A percentile compares a stretch with the other conserved stretches of the same genome.
These are phyloP conservation scores for Plasmodium chabaudi DNA, from an alignment of 169 alveolate species.

Conservation along the genomic window DNA sequence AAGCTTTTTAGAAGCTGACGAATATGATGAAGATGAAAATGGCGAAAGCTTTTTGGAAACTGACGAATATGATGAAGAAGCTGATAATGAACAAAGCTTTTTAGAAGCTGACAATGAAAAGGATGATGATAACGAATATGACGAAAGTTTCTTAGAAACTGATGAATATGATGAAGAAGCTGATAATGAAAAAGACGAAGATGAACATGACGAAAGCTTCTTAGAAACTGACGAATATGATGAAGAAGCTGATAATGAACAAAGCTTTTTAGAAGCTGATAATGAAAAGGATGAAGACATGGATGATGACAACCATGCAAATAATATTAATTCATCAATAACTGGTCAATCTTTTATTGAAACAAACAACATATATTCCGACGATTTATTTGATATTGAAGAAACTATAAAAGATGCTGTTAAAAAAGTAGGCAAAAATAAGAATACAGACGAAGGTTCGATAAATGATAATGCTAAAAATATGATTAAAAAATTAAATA, in stretches of 20 bases:
- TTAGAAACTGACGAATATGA: neutral
- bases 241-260: conserved; percentile 13
- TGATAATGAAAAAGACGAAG: conserved; percentile 11
- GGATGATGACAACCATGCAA: conserved; percentile 40
- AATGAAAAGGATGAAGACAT: conserved; percentile 8
- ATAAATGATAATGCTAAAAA: conserved; percentile 20
- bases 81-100: conserved; percentile 4
- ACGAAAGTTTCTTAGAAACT: too few species aligned
- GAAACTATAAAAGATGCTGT: conserved; percentile 28
- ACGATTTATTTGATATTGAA: conserved; percentile 31
- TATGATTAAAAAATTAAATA: conserved; percentile 2
- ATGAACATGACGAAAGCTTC: neutral
- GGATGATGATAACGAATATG: neutral
- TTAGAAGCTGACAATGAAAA: neutral
- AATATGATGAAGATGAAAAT: conserved; percentile 1
- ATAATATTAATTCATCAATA: conserved; percentile 1
- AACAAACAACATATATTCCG: conserved; percentile 11
- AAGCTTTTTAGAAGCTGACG: conserved; percentile 2
- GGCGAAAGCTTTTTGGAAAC: conserved; percentile 34
- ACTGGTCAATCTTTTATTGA: conserved; percentile 48
- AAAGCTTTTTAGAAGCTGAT: neutral
- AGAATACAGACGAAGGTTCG: neutral
- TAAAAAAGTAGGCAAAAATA: conserved; percentile 21
- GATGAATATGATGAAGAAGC: neutral
- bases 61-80: conserved; percentile 10